Conservation (phyloP, 2,329 filamentous ascomycete genomes). For the Ceratocystis papillata region DNA sequence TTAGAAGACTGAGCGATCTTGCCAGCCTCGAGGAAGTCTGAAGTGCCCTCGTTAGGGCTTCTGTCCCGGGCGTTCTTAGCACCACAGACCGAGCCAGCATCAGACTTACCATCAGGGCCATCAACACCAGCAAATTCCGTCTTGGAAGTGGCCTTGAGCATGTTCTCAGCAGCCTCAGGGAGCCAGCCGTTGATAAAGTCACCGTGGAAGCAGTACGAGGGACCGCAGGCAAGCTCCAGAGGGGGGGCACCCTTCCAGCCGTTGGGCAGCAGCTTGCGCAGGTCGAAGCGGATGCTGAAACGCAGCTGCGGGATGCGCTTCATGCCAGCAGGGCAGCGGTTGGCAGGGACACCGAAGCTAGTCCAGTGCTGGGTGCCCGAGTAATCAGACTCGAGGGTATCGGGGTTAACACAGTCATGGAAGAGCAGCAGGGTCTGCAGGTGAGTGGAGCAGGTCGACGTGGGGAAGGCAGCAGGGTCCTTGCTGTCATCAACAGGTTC, state of each 20-base stretch:
- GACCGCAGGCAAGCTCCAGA: conserved; percentile 35
- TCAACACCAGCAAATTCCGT: conserved; percentile 18
- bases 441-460: conserved; percentile 29
- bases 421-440: conserved; percentile 28
- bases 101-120: conserved; percentile 27
- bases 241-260: conserved; percentile 38
- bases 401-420: conserved; percentile 28
- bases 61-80: conserved; percentile 16
- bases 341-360: conserved; percentile 23
- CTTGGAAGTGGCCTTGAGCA: conserved; percentile 19
- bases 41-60: conserved; percentile 19
- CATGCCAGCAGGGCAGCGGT: conserved; percentile 36
- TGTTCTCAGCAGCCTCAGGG: conserved; percentile 31
- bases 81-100: conserved; percentile 27
- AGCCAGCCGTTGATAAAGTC: conserved; percentile 42
- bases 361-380: conserved; percentile 19
- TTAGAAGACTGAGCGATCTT: neutral
- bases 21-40: conserved; percentile 7
- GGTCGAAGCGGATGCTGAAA: conserved; percentile 39
- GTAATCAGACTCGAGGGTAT: conserved; percentile 27
- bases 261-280: conserved; percentile 35
- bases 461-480: conserved; percentile 29
- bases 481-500: conserved; percentile 26
- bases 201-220: conserved; percentile 36
- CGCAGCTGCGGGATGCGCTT: conserved; percentile 39